A percentile compares a stretch with the other conserved stretches of the same genome.
Evolutionary conservation across 2,329 filamentous ascomycete genomes (phyloP).

Genomic region (Arthrobotrys iridis): DNA sequence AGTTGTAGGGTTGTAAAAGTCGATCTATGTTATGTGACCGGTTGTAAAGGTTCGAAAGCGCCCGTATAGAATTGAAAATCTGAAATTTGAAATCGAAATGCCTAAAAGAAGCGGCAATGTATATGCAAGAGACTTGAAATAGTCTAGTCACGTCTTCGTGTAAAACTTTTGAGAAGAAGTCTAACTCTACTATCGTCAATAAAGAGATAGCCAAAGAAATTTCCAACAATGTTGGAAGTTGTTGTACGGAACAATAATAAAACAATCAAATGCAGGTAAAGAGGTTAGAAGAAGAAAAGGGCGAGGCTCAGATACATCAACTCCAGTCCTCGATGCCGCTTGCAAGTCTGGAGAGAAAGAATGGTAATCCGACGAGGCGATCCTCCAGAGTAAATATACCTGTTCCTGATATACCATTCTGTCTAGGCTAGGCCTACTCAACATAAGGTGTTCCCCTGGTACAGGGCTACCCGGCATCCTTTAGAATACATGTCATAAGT

Average conservation of each 20-base stretch:
- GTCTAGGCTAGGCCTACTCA: background rate
- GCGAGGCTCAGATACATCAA: background rate
- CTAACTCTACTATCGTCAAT: conserved; percentile 24
- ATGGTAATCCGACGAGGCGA: conserved; percentile 1
- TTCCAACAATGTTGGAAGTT: conserved; percentile 9
- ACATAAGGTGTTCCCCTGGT: background rate
- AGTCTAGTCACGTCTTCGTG: background rate
- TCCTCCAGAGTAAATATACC: conserved; percentile 40
- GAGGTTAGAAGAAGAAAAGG: background rate
- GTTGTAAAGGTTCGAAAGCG: background rate
- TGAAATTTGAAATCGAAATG: background rate
- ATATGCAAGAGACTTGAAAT: background rate
- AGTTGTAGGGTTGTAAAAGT: background rate
- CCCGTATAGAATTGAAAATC: background rate
- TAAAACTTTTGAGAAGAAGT: background rate
- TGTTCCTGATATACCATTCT: background rate
- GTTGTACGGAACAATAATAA: background rate
- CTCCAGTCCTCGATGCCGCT: conserved; percentile 10
- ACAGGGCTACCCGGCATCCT: conserved; percentile 6
- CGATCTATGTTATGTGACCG: background rate
- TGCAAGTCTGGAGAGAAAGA: conserved; percentile 13
- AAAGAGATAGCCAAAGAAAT: conserved; percentile 31
- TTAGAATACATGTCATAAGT: conserved; percentile 19
- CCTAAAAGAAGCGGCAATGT: background rate
- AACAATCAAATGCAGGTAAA: background rate